Evolutionary conservation across 2,329 filamentous ascomycete species (phyloP).

Genomic region (Phaeoacremonium minimum): DNA sequence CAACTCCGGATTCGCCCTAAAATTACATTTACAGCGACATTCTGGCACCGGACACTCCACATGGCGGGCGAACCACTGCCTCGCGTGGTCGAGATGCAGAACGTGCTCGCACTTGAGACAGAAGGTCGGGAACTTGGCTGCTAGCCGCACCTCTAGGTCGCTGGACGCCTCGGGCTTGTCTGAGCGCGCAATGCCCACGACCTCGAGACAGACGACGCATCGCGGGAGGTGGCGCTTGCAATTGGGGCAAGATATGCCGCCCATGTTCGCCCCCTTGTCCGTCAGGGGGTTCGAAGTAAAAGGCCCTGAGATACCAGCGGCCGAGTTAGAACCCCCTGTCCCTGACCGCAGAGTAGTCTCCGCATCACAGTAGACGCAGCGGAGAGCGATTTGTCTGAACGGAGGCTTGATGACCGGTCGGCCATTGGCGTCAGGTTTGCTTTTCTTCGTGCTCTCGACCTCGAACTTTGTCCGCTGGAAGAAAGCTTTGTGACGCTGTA

Average conservation of each 20-base stretch:
- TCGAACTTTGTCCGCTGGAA: constrained; percentile 74
- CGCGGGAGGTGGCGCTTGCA: constrained; percentile 64
- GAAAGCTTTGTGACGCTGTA: constrained; percentile 70
- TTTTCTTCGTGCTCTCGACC: constrained; percentile 68
- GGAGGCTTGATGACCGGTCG: constrained; percentile 59
- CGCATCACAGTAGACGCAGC: constrained; percentile 72
- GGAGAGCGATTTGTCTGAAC: constrained; percentile 66
- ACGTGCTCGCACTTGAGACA: constrained; percentile 66
- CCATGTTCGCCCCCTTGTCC: constrained; percentile 47
- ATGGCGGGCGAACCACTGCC: constrained; percentile 62
- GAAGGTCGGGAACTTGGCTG: constrained; percentile 62
- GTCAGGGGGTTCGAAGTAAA: constrained; percentile 48
- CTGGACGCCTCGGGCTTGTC: constrained; percentile 49
- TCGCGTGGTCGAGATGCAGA: constrained; percentile 62
- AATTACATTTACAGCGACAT: constrained; percentile 62
- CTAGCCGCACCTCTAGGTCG: constrained; percentile 39
- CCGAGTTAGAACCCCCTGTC: constrained; percentile 8
- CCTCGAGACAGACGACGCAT: constrained; percentile 64
- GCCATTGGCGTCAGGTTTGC: constrained; percentile 62
- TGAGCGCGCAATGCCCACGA: constrained; percentile 60
- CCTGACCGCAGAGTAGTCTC: constrained; percentile 33
- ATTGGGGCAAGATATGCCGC: constrained; percentile 61
- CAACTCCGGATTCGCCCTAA: constrained; percentile 55
- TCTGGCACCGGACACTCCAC: constrained; percentile 65
- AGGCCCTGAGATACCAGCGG: constrained; percentile 9